phyloP scores from a whole-genome alignment of 495 filamentous ascomycete genomes.

The Aspergillus avenaceus region DNA sequence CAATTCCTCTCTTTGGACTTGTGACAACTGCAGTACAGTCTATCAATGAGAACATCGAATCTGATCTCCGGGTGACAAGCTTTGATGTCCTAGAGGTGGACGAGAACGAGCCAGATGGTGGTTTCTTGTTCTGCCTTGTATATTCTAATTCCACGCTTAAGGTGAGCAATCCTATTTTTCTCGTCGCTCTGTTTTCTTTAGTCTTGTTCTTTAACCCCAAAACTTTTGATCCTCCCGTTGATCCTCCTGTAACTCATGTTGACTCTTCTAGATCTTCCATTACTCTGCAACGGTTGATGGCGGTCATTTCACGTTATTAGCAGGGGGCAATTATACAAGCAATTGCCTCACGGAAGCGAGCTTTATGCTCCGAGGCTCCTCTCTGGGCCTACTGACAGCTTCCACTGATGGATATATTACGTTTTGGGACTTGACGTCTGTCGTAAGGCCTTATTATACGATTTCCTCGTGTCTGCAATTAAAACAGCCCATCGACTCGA shows the following conservation, averaged over 20 bases:
- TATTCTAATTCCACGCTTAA: constrained; percentile 77
- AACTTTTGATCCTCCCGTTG: too few species aligned
- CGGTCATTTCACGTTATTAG: constrained; percentile 50
- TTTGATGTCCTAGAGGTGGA: constrained; percentile 56
- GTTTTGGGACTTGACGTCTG: constrained; percentile 44
- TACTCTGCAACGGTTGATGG: constrained; percentile 41
- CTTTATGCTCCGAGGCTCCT: constrained; percentile 33
- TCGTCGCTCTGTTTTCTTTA: too few species aligned
- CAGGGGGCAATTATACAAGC: constrained; percentile 63
- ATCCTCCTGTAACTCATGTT: constrained; percentile 1
- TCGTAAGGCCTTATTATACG: constrained; percentile 28
- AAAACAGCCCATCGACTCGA: constrained; percentile 15
- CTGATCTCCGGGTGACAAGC: constrained; percentile 74
- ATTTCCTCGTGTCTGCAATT: constrained; percentile 17
- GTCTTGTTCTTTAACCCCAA: too few species aligned
- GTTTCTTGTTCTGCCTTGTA: constrained; percentile 57
- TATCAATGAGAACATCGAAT: constrained; percentile 52
- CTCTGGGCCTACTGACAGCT: constrained; percentile 48
- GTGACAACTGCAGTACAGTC: constrained; percentile 60
- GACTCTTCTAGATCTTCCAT: constrained; percentile 46
- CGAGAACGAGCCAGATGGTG: constrained; percentile 11
- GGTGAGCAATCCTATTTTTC: constrained; percentile 26
- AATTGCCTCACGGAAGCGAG: constrained; percentile 74
- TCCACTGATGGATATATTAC: constrained; percentile 61
- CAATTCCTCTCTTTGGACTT: constrained; percentile 49